These are phyloP conservation scores for Epichloe amarillans DNA, from an alignment of 2,329 filamentous ascomycete genomes.

Conservation along the genomic window DNA sequence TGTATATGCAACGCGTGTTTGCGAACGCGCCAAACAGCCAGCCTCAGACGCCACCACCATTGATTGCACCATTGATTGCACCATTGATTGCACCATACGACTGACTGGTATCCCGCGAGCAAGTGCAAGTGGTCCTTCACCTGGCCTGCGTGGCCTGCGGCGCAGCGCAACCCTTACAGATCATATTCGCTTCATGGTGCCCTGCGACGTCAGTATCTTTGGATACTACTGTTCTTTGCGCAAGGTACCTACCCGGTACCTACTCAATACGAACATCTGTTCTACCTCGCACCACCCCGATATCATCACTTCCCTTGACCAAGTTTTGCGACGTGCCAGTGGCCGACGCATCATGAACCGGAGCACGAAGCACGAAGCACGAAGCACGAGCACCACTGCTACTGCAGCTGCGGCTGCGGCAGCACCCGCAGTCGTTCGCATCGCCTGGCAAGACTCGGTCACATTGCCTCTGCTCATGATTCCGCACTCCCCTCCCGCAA, in stretches of 20 bases:
- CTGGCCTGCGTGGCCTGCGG: neutral
- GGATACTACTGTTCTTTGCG: neutral
- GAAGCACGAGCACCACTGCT: neutral
- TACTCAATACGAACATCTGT: conserved; percentile 12
- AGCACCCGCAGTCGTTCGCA: neutral
- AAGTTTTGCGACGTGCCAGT: conserved; percentile 1
- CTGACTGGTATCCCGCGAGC: neutral
- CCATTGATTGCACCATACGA: neutral
- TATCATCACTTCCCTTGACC: conserved; percentile 7
- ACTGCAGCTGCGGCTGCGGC: neutral
- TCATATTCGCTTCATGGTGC: neutral
- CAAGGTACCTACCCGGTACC: conserved; percentile 12
- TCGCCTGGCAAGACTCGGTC: neutral
- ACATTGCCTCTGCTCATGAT: too few species aligned
- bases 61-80: neutral
- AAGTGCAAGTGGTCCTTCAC: conserved; percentile 5
- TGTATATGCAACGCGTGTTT: neutral
- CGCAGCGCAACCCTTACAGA: neutral
- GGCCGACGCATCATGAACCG: conserved; percentile 5
- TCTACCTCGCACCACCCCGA: conserved; percentile 3
- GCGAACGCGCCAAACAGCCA: neutral
- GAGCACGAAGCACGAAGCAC: neutral
- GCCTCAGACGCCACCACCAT: neutral
- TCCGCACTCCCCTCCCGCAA: neutral
- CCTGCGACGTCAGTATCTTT: neutral